A percentile compares a stretch with the other conserved stretches of the same genome.
These are phyloP conservation scores for Verticillium dahliae DNA, from an alignment of 2,329 filamentous ascomycete genomes.

Conservation along the genomic window DNA sequence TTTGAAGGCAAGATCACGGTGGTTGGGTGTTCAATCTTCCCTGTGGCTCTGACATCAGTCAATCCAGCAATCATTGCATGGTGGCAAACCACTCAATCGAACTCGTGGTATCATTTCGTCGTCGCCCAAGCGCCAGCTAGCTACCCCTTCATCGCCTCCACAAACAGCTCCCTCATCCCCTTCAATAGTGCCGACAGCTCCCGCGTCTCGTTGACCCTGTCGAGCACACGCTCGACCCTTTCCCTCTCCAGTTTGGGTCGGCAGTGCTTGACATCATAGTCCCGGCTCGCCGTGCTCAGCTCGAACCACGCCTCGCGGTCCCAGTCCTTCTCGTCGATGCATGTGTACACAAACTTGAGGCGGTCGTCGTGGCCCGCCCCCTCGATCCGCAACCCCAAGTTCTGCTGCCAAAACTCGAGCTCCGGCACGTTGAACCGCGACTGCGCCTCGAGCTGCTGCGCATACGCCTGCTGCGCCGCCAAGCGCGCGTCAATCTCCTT, in stretches of 20 bases:
- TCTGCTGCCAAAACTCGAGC: constrained; percentile 91
- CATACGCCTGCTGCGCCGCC: constrained; percentile 66
- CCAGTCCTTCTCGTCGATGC: constrained; percentile 82
- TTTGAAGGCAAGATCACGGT: no score
- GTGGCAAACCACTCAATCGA: not conserved
- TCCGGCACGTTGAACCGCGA: constrained; percentile 86
- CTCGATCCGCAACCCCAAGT: constrained; percentile 82
- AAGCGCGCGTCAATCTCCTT: constrained; percentile 62
- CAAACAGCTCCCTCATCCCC: constrained; percentile 76
- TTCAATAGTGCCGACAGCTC: constrained; percentile 69
- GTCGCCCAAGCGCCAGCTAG: not conserved
- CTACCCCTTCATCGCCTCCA: constrained; percentile 54
- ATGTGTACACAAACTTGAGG: constrained; percentile 83
- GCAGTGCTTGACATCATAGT: constrained; percentile 79
- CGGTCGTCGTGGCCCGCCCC: constrained; percentile 78
- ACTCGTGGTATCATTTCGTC: not conserved
- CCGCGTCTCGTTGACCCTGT: constrained; percentile 73
- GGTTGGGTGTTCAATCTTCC: no score
- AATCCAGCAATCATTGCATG: no score
- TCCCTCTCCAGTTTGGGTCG: constrained; percentile 77
- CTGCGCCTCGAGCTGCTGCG: constrained; percentile 73
- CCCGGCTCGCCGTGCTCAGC: constrained; percentile 69
- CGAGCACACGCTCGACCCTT: constrained; percentile 68
- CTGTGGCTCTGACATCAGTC: no score
- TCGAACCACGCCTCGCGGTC: constrained; percentile 92